Evolutionary conservation across 345 rosid species (phyloP).

Genomic region (Balakata baccata): DNA sequence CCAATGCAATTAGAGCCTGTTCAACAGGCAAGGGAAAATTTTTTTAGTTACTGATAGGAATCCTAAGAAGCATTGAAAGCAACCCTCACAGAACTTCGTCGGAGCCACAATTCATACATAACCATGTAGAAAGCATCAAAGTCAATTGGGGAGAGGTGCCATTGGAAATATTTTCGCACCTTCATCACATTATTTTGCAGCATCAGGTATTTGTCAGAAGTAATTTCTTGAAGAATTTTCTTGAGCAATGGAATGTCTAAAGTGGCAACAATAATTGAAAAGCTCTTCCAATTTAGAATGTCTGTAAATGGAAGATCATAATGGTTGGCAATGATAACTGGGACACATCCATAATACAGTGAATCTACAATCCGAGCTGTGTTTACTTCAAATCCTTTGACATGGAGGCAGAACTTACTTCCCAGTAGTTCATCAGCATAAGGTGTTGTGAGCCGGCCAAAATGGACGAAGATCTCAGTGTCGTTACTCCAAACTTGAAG

Average conservation of each 20-base stretch:
- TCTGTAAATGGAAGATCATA: constrained; percentile 56
- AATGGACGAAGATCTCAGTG: constrained; percentile 44
- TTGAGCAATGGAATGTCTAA: constrained; percentile 50
- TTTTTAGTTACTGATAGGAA: not conserved
- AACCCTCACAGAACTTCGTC: constrained; percentile 37
- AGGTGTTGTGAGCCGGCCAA: constrained; percentile 49
- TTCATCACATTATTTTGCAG: constrained; percentile 40
- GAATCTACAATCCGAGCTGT: constrained; percentile 59
- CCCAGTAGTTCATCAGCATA: constrained; percentile 46
- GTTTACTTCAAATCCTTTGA: constrained; percentile 66
- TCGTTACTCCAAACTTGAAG: constrained; percentile 50
- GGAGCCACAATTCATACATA: constrained; percentile 58
- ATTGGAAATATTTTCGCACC: constrained; percentile 53
- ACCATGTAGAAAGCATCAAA: constrained; percentile 53
- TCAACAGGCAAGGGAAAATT: not conserved
- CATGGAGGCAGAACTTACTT: constrained; percentile 64
- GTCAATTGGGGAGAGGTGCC: constrained; percentile 42
- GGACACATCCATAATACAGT: constrained; percentile 48
- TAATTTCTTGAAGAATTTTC: constrained; percentile 37
- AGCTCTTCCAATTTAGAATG: constrained; percentile 50
- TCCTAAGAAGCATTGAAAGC: not conserved
- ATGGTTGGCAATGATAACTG: constrained; percentile 54
- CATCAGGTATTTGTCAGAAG: constrained; percentile 21
- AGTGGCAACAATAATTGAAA: constrained; percentile 45
- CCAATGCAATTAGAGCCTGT: not conserved